Base-by-base conservation (phyloP, 164 flowering plant species). In the Vitis cinerea region DNA sequence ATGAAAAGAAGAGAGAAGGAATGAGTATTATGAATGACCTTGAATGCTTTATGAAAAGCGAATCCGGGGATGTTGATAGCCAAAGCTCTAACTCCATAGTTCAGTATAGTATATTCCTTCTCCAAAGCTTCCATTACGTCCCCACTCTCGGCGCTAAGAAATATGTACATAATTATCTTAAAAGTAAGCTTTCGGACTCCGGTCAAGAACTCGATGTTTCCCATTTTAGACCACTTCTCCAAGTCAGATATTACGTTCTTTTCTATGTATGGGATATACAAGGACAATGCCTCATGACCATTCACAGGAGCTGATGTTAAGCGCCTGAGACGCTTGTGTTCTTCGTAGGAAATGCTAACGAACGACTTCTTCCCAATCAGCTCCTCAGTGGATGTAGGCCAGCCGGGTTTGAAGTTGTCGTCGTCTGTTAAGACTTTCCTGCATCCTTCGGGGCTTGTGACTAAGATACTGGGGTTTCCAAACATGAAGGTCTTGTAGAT, bases 11-110 rank as follows among this genome's bases (percentile, higher is more conserved):
- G 3, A 13, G 0, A 58, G 27, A 9, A 58, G 19, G 6, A 16
- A 15, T 9, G 61, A 16, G n/a, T 19, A 3, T 58, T 58, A 37
- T 37, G 44, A 37, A 37, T 29, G 50, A 90, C 94, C 89, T 90
- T 88, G 63, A 90, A 82, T 27, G 97, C 95, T 61, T 66, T 79
- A 54, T 87, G 66, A 61, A 82, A 92, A n/a, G 90, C 84, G 60
- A 88, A 90, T 19, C 95, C 93, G 1, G 95, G 95, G 7, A 88
- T 8, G 59, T 87, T 86, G 49, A 90, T 86, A 3, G 90, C 86
- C 79, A 79, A 73, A 50, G 97, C 82, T 71, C 83, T 77, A 15
- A 92, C 71, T 6, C 97, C 97, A 68, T 74, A 59, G 59, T 81
- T 83, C 9, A 88, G 52, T 14, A 56, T 64, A 3, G 82, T 78